A percentile compares a stretch with the other conserved stretches of the same genome.
Evolutionary conservation across 495 filamentous ascomycete genomes (phyloP).

Genomic region (Penicillium canariense): DNA sequence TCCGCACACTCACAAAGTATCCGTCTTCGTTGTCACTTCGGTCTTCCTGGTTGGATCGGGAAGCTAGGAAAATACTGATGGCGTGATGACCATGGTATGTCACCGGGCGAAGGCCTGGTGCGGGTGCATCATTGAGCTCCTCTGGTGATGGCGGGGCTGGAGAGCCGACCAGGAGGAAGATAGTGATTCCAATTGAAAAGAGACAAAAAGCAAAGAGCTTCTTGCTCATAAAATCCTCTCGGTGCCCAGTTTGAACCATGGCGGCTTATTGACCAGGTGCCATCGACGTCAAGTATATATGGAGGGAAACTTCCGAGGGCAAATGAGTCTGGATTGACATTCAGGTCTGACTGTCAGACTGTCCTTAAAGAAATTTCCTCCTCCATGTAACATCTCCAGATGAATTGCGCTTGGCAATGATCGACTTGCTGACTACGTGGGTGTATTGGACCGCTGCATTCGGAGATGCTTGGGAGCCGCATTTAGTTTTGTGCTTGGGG

Average conservation of each 20-base stretch:
- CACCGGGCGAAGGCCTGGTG: neutral
- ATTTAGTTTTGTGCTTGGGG: constrained; percentile 1
- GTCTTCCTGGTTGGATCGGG: neutral
- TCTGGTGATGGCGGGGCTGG: neutral
- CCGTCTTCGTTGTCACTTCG: constrained; percentile 25
- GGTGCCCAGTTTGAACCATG: neutral
- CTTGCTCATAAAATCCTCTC: constrained; percentile 10
- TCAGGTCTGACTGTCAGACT: neutral
- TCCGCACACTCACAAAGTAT: constrained; percentile 41
- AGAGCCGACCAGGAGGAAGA: constrained; percentile 10
- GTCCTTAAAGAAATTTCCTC: neutral
- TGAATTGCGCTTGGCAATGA: neutral
- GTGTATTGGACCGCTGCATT: neutral
- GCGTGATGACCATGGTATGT: constrained; percentile 8
- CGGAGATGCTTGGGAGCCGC: neutral
- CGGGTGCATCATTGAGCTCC: neutral
- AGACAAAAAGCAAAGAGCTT: constrained; percentile 13
- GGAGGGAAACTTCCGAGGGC: neutral
- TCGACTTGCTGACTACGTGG: neutral
- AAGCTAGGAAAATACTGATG: constrained; percentile 12
- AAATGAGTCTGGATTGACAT: neutral
- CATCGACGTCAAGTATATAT: neutral
- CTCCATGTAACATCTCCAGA: neutral
- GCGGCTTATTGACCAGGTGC: neutral
- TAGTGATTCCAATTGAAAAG: constrained; percentile 10